phyloP scores from a whole-genome alignment of 257 asterid genomes.

The Coffea canephora region DNA sequence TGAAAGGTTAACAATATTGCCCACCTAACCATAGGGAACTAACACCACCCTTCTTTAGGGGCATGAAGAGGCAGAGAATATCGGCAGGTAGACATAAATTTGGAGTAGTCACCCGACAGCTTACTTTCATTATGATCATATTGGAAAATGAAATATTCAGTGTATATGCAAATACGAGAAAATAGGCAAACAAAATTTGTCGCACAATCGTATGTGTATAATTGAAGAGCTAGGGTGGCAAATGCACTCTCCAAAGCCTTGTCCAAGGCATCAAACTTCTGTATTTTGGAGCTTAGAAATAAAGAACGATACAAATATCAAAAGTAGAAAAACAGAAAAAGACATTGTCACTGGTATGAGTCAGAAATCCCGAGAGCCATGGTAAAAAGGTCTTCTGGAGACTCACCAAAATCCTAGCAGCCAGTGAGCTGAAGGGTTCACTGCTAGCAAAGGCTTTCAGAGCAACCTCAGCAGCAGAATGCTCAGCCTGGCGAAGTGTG shows the following conservation, averaged over 20 bases:
- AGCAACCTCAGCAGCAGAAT: constrained; percentile 49
- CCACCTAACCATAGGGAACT: neutral
- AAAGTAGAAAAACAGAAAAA: neutral
- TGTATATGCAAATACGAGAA: no score
- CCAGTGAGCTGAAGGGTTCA: constrained; percentile 39
- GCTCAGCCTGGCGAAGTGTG: constrained; percentile 46
- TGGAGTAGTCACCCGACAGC: neutral
- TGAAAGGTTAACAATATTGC: neutral
- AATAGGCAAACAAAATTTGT: neutral
- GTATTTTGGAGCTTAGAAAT: neutral
- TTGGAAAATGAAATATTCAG: no score
- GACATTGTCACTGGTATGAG: neutral
- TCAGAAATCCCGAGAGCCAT: neutral
- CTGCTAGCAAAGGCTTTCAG: constrained; percentile 39
- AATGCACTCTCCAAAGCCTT: neutral
- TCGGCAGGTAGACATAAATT: neutral
- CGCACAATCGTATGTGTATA: neutral
- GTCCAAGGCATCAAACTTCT: neutral
- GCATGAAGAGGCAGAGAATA: neutral
- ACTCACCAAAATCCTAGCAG: constrained; percentile 39
- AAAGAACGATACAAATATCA: neutral
- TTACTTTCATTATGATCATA: no score
- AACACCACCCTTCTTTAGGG: neutral
- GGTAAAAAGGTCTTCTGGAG: neutral
- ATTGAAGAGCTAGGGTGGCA: neutral